Evolutionary conservation across 2,329 filamentous ascomycete species (phyloP).

Genomic region (Domatiomyces catenatus): DNA sequence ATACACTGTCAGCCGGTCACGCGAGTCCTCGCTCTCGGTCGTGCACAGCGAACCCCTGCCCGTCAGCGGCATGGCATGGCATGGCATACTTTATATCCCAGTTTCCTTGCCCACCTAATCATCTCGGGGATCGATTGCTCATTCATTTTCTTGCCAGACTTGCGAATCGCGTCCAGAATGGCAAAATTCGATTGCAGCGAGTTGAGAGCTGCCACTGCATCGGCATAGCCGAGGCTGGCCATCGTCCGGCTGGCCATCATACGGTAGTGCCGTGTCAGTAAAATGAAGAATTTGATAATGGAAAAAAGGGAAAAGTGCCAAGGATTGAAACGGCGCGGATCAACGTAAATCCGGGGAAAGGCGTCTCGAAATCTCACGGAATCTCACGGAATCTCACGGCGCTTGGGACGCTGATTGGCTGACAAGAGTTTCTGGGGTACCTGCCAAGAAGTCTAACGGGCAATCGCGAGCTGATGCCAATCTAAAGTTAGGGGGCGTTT

Average conservation of each 20-base stretch:
- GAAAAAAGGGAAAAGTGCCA: background rate
- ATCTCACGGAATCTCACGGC: too few relatives aligned
- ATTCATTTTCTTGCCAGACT: constrained; percentile 60
- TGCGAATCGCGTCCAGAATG: constrained; percentile 60
- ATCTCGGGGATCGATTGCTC: constrained; percentile 66
- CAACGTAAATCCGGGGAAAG: background rate
- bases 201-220: constrained; percentile 59
- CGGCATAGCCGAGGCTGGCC: constrained; percentile 14
- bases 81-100: constrained; percentile 54
- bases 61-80: background rate
- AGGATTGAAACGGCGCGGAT: background rate
- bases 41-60: background rate
- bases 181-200: constrained; percentile 66
- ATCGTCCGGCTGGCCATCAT: background rate
- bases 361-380: too few relatives aligned
- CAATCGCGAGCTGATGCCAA: background rate
- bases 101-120: constrained; percentile 57
- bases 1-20: background rate
- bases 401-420: background rate
- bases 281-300: background rate
- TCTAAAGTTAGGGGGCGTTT: background rate
- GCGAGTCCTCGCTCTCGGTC: background rate
- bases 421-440: background rate
- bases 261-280: background rate
- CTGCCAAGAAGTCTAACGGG: background rate